These are phyloP conservation scores for Nissolia schottii DNA, from an alignment of 306 rosid genomes.

Conservation along the genomic window DNA sequence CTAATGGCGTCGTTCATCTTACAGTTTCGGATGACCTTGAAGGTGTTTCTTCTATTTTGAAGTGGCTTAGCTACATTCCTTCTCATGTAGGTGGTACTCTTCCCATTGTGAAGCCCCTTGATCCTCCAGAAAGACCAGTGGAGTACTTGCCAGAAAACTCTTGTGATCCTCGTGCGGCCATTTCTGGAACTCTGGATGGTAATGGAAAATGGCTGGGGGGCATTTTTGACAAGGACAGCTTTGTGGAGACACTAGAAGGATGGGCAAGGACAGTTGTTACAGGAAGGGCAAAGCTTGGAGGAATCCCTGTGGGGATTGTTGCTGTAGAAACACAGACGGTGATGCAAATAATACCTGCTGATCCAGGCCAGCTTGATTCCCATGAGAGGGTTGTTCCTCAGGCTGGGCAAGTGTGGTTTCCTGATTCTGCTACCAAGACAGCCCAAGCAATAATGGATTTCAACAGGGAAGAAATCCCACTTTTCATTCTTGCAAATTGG, in stretches of 20 bases:
- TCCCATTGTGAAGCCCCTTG: slow-evolving; percentile 72
- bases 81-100: slow-evolving; percentile 75
- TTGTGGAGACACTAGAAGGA: slow-evolving; percentile 94
- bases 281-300: slow-evolving; percentile 99
- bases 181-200: slow-evolving; percentile 55
- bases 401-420: slow-evolving; percentile 99
- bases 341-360: slow-evolving; percentile 98
- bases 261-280: slow-evolving; percentile 99
- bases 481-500: slow-evolving; percentile 97
- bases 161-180: slow-evolving; percentile 97
- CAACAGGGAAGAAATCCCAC: slow-evolving; percentile 95
- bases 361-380: slow-evolving; percentile 99
- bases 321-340: slow-evolving; percentile 97
- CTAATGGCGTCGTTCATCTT: slow-evolving; percentile 97
- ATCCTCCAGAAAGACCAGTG: slow-evolving; percentile 87
- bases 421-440: slow-evolving; percentile 91
- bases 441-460: slow-evolving; percentile 93
- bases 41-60: slow-evolving; percentile 88
- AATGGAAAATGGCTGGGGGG: slow-evolving; percentile 90
- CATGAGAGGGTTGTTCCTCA: slow-evolving; percentile 97
- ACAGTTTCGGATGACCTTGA: slow-evolving; percentile 94
- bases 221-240: slow-evolving; percentile 93
- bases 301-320: slow-evolving; percentile 91
- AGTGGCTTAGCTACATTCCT: slow-evolving; percentile 97
- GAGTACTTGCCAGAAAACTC: slow-evolving; percentile 86